Conservation (phyloP, 1,139 yeast genomes). For the Kazachstania sp. region DNA sequence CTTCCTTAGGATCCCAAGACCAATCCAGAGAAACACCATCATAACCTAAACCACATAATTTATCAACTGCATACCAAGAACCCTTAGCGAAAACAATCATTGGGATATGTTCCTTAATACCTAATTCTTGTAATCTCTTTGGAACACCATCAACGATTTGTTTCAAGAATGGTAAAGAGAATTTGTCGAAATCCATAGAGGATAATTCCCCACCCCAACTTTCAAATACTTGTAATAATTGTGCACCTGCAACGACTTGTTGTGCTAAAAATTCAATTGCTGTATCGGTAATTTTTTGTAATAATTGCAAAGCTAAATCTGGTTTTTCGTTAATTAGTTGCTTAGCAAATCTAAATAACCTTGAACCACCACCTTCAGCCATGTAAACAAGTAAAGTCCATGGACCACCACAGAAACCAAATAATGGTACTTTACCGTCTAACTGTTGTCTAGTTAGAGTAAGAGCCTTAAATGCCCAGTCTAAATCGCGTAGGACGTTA, state of each 20-base stretch:
- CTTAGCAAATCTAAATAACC: conserved; percentile 82
- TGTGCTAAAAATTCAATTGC: conserved; percentile 89
- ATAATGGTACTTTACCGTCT: conserved; percentile 82
- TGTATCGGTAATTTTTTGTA: conserved; percentile 76
- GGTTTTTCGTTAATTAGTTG: conserved; percentile 85
- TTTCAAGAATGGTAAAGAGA: conserved; percentile 77
- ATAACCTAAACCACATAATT: conserved; percentile 76
- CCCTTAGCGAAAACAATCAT: conserved; percentile 90
- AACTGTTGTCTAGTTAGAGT: conserved; percentile 77
- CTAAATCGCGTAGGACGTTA: conserved; percentile 68
- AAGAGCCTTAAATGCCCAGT: conserved; percentile 91
- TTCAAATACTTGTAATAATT: conserved; percentile 91
- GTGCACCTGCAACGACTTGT: conserved; percentile 97
- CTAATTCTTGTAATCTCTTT: conserved; percentile 58
- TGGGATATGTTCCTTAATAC: conserved; percentile 66
- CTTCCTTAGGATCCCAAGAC: conserved; percentile 80
- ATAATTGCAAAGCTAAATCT: conserved; percentile 57
- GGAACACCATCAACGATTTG: conserved; percentile 71
- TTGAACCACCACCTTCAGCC: conserved; percentile 97
- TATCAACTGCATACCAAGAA: conserved; percentile 94
- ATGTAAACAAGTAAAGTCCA: conserved; percentile 95
- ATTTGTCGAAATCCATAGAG: conserved; percentile 77
- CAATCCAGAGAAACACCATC: conserved; percentile 87
- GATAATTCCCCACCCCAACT: conserved; percentile 98
- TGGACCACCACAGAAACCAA: conserved; percentile 97